phyloP scores from a whole-genome alignment of 1,284 basidiomycete species.

The Golubevia pallescens region DNA sequence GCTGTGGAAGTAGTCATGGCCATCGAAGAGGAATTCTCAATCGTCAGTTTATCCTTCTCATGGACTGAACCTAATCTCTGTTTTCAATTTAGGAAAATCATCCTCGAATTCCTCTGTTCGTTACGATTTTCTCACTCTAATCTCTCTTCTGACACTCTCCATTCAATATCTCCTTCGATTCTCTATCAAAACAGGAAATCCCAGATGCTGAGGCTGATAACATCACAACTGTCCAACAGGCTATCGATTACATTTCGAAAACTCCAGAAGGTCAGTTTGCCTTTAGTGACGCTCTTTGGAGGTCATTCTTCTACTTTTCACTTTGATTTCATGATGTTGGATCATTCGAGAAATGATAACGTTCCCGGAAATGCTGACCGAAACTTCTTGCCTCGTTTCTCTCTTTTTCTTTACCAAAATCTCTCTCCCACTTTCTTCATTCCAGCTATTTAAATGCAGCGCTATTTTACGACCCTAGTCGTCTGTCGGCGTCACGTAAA shows the following conservation, averaged over 20 bases:
- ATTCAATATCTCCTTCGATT: background rate
- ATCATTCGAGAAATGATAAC: background rate
- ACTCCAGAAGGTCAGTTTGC: slow-evolving; percentile 75
- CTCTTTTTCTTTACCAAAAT: no score
- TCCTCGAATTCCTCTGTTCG: background rate
- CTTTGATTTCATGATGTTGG: background rate
- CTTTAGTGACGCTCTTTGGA: background rate
- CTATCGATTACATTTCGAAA: slow-evolving; percentile 96
- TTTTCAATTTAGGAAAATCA: background rate
- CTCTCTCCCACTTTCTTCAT: no score
- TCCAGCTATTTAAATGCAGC: no score
- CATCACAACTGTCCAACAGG: slow-evolving; percentile 66
- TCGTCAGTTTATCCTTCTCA: slow-evolving; percentile 11
- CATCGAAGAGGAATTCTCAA: slow-evolving; percentile 62
- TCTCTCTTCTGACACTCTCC: background rate
- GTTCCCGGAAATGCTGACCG: no score
- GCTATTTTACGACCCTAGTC: no score
- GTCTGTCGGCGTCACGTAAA: no score
- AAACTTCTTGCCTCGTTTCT: no score
- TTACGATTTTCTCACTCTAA: no score
- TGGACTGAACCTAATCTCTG: background rate
- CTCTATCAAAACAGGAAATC: slow-evolving; percentile 36
- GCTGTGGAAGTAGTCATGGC: slow-evolving; percentile 65
- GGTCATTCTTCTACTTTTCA: background rate
- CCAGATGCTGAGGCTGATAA: slow-evolving; percentile 63